Evolutionary conservation across 345 rosid species (phyloP).

Genomic region (Corchorus capsularis): DNA sequence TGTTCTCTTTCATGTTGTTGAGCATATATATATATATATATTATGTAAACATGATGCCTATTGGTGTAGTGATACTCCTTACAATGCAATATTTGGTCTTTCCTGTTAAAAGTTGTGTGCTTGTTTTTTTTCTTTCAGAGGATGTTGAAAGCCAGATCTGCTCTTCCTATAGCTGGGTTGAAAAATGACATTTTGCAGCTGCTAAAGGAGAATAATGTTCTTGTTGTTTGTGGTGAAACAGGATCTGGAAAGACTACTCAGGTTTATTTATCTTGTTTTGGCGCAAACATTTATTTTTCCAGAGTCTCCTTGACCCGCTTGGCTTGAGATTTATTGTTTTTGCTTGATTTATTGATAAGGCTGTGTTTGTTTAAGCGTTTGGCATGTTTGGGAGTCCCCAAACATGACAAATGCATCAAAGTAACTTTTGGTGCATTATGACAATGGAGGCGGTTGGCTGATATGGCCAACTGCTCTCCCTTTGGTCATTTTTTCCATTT

Average conservation of each 20-base stretch:
- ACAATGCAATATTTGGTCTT: background rate
- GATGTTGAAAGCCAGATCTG: conserved; percentile 61
- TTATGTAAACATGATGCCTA: background rate
- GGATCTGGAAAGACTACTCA: conserved; percentile 99
- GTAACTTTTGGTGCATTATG: too few relatives aligned
- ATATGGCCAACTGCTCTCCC: too few relatives aligned
- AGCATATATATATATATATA: background rate
- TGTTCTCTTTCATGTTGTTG: background rate
- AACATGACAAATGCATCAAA: too few relatives aligned
- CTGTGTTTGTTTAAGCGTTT: too few relatives aligned
- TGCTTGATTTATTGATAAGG: background rate
- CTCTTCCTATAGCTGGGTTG: conserved; percentile 79
- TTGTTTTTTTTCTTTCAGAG: conserved; percentile 45
- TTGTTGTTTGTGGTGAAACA: conserved; percentile 94
- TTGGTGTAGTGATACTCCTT: background rate
- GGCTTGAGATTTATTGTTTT: background rate
- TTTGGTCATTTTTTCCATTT: too few relatives aligned
- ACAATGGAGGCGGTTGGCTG: too few relatives aligned
- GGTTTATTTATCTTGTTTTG: conserved; percentile 39
- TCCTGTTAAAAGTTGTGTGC: background rate
- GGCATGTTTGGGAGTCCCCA: too few relatives aligned
- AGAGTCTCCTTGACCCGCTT: conserved; percentile 10
- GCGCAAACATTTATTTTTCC: background rate
- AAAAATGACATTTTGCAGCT: conserved; percentile 63
- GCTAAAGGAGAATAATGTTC: conserved; percentile 70